Base-by-base conservation (phyloP, 345 rosid genomes). In the Salix purpurea region DNA sequence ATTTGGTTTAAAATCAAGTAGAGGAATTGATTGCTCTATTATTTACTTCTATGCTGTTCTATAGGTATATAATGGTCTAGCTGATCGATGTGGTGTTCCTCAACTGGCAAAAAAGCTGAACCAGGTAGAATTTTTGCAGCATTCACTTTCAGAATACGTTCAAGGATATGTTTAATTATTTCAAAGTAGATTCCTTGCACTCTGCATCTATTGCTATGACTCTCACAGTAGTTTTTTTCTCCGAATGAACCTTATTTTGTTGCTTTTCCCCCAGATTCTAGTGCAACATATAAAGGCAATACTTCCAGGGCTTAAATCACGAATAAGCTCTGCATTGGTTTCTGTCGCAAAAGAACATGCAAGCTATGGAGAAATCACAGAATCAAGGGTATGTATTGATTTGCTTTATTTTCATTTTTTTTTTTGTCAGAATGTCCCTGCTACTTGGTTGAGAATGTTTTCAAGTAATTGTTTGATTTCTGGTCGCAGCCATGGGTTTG, bases 41-140 rank as follows among this genome's bases (percentile, higher is more conserved):
- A 32, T 19, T 52, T 74, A 23, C 58, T 67, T 68, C 73, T 23
- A 12, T 42, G 65, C 23, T 70, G 19, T 34, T 71, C 5, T 23
- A 67, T 66, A 95, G 97, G 93, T 86, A 50, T 95, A 95, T 85
- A 91, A 83, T 72, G 88, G 89, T 83, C 85, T 95, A n/a, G 89
- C 89, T n/a, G 99, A 93, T 85, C 91, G 94, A 19, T 93, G 96
- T 89, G 99, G 99, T 52, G 86, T 93, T 80, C 93, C 98, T 76
- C 98, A 95, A 78, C 62, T 93, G 84, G 99, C 98, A 48, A 95
- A 93, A 86, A 95, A 91, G 83, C 85, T 95, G 88, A 95, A 95
- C 79, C 97, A 91, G 94, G 99, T 93, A 88, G 58, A 65, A 70
- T 40, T 19, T 69, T 62, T 83, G 70, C 11, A 48, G 46, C 65